These are phyloP conservation scores for Phytophthora megakarya DNA, from an alignment of 352 stramenopile genomes.

Conservation along the genomic window DNA sequence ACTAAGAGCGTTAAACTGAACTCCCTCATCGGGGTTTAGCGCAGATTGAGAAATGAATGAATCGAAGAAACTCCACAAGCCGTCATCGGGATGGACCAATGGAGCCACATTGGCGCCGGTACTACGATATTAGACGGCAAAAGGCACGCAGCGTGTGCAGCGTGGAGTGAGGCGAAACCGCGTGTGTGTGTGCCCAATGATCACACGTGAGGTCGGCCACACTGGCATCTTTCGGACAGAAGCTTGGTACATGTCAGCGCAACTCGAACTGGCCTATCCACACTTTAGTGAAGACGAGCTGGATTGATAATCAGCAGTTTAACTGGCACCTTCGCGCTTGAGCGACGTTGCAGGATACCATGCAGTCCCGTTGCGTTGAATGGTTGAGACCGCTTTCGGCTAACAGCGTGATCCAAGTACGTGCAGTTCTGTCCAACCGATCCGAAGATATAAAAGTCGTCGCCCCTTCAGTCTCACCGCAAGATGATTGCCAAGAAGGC, in stretches of 20 bases:
- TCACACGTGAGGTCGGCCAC: constrained; percentile 7
- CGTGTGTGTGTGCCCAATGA: constrained; percentile 22
- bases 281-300: too few species aligned
- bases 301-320: too few species aligned
- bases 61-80: not conserved
- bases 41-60: constrained; percentile 22
- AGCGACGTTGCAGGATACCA: too few species aligned
- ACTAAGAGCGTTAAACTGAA: not conserved
- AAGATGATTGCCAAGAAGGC: too few species aligned
- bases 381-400: too few species aligned
- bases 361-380: too few species aligned
- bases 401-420: too few species aligned
- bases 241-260: not conserved
- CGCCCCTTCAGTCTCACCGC: too few species aligned
- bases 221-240: constrained; percentile 17
- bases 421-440: too few species aligned
- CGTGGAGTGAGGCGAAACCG: not conserved
- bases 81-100: constrained; percentile 8
- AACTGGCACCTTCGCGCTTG: too few species aligned
- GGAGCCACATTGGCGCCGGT: constrained; percentile 2
- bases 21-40: constrained; percentile 2
- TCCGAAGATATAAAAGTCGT: too few species aligned
- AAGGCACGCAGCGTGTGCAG: constrained; percentile 18
- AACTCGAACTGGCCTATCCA: too few species aligned
- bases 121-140: constrained; percentile 2